Base-by-base conservation (phyloP, 768 basidiomycete species). In the Boletus coccyginus region DNA sequence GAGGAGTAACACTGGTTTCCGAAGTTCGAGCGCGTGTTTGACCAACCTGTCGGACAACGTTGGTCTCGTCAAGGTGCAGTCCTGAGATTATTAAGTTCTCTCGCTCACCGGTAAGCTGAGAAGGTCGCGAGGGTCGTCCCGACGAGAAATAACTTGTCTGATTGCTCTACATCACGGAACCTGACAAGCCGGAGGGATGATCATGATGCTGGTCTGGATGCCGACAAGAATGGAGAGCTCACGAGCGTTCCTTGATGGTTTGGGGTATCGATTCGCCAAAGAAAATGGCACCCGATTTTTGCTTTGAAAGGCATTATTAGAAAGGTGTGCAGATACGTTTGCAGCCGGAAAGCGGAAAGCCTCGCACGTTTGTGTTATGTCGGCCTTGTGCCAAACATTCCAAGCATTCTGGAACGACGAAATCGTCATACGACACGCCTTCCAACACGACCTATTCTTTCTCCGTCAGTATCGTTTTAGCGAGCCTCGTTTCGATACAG, bases 101-200 rank as follows among this genome's bases (percentile, higher is more conserved):
- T 17, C 6, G 7, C 62, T 40, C 61, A 90, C 91, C 91, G 80
- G 72, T 88, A 97, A 3, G 94, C 93, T 7, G 92, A 94, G 72
- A 90, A 97, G 0, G 95, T 98, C 1, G 96, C 94, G 29, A 97
- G 81, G 1, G 92, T 94, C 0, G 94, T 95, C 35, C 95, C 96
- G 38, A 96, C 74, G 40, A 96, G 74, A 44, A 98, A 81, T 0
- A 98, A 71, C 44, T 84, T 78, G 50, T 91, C 87, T 21, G 83
- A 75, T 9, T 69, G 66, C 56, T 87, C 82, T 39, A 95, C 65
- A 35, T 84, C 76, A 17, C 62, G 66, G 63, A 81, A 86, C 29
- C 90, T 90, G 57, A 12, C 32, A 33, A 10, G 31, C 19, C 31
- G 4, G 21, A 19, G 46, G 19, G 53, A 33, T 0, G 13, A 7